Base-by-base conservation (phyloP, 768 basidiomycete genomes). In the Trametes sanguinea region DNA sequence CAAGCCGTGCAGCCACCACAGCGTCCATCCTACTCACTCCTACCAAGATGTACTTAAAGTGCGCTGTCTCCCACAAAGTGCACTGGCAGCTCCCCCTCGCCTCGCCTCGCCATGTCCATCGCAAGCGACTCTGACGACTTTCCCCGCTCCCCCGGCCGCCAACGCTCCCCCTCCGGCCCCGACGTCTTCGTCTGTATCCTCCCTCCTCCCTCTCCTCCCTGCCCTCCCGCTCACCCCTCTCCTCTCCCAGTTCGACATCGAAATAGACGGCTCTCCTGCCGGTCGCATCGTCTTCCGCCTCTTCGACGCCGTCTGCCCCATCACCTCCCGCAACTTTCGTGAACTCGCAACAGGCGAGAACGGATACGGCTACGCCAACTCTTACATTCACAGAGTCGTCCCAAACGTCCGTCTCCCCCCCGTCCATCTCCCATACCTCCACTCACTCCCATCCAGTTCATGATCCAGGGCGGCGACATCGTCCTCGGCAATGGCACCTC, bases 271-370 rank as follows among this genome's bases (percentile, higher is more conserved):
- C 14, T 71, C 80, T 50, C 83, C 85, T 3, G 77, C 83, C 0
- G 91, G 90, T 27, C 85, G 89, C 47, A 84, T 95, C 66, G 81
- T 87, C 30, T 92, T 95, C 84, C 86, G 89, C 74, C 83, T 95
- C 45, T 93, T 83, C 75, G 91, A 94, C 74, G 83, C 88, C 57
- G 79, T 83, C 16, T 91, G 92, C n/a, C 94, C 94, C 56, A 84
- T 82, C 74, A 95, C 94, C 10, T 74, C 89, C 2, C 76, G 75
- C 52, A 94, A 94, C 79, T 95, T 94, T 78, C 87, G 92, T 56
- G 87, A 89, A 70, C 81, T 95, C 48, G 85, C 87, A 7, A 85
- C 86, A 6, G 85, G 85, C 6, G 78, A 84, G 67, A 80, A 84
- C 62, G 84, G 86, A 17, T 87, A 88, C 66, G 91, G 89, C 7